phyloP scores from a whole-genome alignment of 208 protist genomes.

The Leishmania braziliensis region DNA sequence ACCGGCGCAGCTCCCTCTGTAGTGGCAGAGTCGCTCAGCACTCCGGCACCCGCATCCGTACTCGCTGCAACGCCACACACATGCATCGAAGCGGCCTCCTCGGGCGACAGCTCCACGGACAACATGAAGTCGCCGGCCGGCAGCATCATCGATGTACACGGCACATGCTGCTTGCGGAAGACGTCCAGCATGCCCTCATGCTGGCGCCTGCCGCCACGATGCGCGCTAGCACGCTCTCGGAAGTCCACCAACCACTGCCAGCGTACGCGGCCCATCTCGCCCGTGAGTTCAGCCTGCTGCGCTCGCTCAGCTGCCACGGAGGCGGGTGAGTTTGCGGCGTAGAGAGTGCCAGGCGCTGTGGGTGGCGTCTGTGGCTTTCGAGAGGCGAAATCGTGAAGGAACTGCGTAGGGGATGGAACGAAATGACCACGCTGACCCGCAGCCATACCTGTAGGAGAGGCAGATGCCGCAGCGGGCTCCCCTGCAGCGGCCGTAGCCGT shows the following conservation, averaged over 20 bases:
- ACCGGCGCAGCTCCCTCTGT: background rate
- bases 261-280: conserved; percentile 6
- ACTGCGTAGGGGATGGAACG: conserved; percentile 29
- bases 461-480: background rate
- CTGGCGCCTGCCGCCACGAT: conserved; percentile 26
- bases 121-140: conserved; percentile 80
- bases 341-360: background rate
- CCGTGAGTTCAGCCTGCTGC: conserved; percentile 12
- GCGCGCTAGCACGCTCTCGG: conserved; percentile 50
- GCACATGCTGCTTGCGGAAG: conserved; percentile 40
- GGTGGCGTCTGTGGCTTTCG: background rate
- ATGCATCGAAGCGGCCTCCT: conserved; percentile 7
- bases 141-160: conserved; percentile 48
- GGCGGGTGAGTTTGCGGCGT: background rate
- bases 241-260: conserved; percentile 80
- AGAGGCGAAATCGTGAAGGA: conserved; percentile 25
- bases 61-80: background rate
- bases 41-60: background rate
- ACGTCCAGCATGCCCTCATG: conserved; percentile 51
- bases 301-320: background rate
- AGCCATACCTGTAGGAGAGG: background rate
- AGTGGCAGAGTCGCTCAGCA: background rate
- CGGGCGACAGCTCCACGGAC: conserved; percentile 23
- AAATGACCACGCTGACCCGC: conserved; percentile 4
- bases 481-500: background rate